phyloP scores from a whole-genome alignment of 371 early-diverging fungal species.

The Smittium culicis region DNA sequence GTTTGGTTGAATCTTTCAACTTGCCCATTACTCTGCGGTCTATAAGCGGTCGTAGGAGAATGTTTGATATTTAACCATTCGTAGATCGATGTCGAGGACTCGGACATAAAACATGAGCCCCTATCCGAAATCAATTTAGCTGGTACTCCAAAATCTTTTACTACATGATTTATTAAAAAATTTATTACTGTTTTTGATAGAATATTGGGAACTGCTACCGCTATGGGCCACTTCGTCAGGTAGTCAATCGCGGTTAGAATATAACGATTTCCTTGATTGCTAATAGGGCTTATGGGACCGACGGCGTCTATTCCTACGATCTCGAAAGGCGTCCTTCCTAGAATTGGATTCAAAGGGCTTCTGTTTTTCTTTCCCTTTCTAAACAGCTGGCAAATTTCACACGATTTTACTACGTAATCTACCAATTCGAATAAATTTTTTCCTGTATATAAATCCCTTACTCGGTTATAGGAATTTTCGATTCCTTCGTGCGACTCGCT shows the following conservation, averaged over 20 bases:
- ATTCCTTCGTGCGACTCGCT: too few species aligned
- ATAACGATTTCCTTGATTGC: conserved; percentile 3
- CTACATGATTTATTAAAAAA: conserved; percentile 3
- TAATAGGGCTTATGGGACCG: conserved; percentile 6
- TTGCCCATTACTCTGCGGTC: conserved; percentile 27
- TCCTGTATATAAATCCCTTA: too few species aligned
- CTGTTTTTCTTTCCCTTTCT: not conserved
- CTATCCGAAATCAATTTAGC: conserved; percentile 1
- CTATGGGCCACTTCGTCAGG: conserved; percentile 2
- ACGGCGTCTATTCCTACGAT: conserved; percentile 1
- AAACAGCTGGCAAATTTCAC: not conserved
- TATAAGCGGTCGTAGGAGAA: conserved; percentile 17
- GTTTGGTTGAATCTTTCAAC: conserved; percentile 30
- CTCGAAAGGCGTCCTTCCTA: not conserved
- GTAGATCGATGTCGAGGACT: conserved; percentile 10
- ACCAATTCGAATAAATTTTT: too few species aligned
- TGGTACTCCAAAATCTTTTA: conserved; percentile 1
- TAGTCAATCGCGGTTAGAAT: conserved; percentile 8
- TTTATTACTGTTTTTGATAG: conserved; percentile 16
- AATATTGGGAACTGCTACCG: not conserved
- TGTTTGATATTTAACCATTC: conserved; percentile 14
- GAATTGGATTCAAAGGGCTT: not conserved
- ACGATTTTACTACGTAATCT: too few species aligned
- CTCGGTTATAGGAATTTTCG: too few species aligned
- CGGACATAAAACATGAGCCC: not conserved